Evolutionary conservation across 306 rosid species (phyloP).

Genomic region (Trichosanthes cucumerina): DNA sequence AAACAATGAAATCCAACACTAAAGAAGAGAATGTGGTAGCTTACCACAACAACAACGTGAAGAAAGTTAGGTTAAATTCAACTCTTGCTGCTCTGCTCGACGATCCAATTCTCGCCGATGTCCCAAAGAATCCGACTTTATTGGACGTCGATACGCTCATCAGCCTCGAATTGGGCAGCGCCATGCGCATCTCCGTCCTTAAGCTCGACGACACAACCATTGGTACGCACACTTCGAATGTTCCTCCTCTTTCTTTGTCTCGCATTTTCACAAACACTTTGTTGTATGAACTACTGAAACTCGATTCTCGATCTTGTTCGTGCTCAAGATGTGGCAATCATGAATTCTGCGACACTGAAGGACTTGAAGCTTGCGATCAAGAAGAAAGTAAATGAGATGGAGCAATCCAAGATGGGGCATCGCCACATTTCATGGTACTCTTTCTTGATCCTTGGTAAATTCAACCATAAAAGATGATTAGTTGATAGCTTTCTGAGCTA

Average conservation of each 20-base stretch:
- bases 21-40: conserved; percentile 24
- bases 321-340: conserved; percentile 45
- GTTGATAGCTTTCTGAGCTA: background rate
- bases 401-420: conserved; percentile 92
- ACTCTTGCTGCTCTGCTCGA: conserved; percentile 27
- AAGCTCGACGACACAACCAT: conserved; percentile 52
- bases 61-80: conserved; percentile 54
- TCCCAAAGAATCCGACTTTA: conserved; percentile 54
- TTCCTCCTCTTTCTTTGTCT: conserved; percentile 9
- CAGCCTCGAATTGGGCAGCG: conserved; percentile 74
- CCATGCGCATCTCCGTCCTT: conserved; percentile 65
- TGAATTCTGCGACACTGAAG: conserved; percentile 64
- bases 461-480: background rate
- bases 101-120: conserved; percentile 69
- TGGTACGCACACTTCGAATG: conserved; percentile 29
- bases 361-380: conserved; percentile 68
- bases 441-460: background rate
- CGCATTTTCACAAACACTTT: conserved; percentile 24
- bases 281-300: no score
- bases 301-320: background rate
- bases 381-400: conserved; percentile 61
- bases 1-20: background rate
- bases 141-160: conserved; percentile 75
- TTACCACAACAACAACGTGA: conserved; percentile 37
- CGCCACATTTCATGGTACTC: conserved; percentile 87